These are phyloP conservation scores for Lyophyllum shimeji DNA, from an alignment of 768 basidiomycete genomes.

Conservation along the genomic window DNA sequence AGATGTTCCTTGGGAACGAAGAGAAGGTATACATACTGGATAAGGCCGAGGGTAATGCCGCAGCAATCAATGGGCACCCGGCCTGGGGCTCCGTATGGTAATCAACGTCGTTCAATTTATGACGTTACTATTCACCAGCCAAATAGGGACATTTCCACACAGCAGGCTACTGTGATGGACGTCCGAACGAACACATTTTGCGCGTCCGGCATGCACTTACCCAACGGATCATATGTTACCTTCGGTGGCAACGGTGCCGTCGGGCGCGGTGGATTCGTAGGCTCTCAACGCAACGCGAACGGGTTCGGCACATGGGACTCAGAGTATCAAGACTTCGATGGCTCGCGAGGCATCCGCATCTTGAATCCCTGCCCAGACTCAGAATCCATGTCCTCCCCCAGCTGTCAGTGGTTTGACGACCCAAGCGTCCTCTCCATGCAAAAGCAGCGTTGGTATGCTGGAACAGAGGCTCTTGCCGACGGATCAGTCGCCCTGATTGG, in stretches of 20 bases:
- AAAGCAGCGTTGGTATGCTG: slow-evolving; percentile 74
- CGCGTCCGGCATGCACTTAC: slow-evolving; percentile 78
- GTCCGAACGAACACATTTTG: slow-evolving; percentile 76
- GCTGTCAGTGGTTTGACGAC: slow-evolving; percentile 77
- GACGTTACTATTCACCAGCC: neutral
- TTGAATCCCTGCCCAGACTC: slow-evolving; percentile 68
- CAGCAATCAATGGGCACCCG: slow-evolving; percentile 55
- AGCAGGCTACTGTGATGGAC: slow-evolving; percentile 64
- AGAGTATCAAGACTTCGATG: slow-evolving; percentile 78
- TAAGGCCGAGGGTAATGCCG: slow-evolving; percentile 71
- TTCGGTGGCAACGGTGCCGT: slow-evolving; percentile 82
- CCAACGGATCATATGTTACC: slow-evolving; percentile 72
- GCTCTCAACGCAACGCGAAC: slow-evolving; percentile 26
- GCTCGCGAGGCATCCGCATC: slow-evolving; percentile 76
- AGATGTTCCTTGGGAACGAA: slow-evolving; percentile 69
- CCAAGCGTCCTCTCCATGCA: slow-evolving; percentile 55
- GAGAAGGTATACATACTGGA: slow-evolving; percentile 78
- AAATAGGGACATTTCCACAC: slow-evolving; percentile 59
- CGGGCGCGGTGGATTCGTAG: slow-evolving; percentile 59
- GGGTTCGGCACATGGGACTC: slow-evolving; percentile 54
- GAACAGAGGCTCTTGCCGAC: slow-evolving; percentile 70
- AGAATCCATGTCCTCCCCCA: slow-evolving; percentile 37
- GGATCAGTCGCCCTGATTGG: slow-evolving; percentile 82
- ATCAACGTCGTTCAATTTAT: neutral
- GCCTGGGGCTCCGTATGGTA: slow-evolving; percentile 47